Base-by-base conservation (phyloP, 805 yeast genomes). In the Kuraishia floccosa region DNA sequence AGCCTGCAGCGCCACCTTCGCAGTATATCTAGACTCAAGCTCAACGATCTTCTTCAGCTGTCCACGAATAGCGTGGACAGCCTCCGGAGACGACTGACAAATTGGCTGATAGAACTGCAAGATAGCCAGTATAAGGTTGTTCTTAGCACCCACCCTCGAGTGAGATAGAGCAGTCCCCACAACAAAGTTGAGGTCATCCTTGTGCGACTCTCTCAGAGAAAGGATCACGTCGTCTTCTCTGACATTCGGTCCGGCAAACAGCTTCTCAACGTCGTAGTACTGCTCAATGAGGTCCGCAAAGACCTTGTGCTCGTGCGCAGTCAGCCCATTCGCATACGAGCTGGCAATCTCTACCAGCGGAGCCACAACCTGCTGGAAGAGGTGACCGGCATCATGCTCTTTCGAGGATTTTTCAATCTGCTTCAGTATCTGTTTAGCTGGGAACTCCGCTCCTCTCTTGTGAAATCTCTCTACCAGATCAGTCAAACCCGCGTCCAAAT, bases 1-100 rank as follows among this genome's bases (percentile, higher is more conserved):
- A 2, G 97, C 96, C 57, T 84, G 86, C 50, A 91, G 65, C 17
- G 95, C 84, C 30, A 89, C 96, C 65, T 87, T 89, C 18, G 95
- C 89, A 23, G 95, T 76, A 6, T 84, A 73, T 52, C 96, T 79
- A 17, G 91, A 72, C 46, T 89, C 97, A 40, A 91, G 68, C 53
- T 83, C 91, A 32, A 87, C 94, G 44, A 93, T 65, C 34, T 72
- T 64, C 57, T 76, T 79, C 62, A 91, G 71, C 3, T 83, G 69
- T 10, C 68, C 72, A 42, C 83, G 75, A 50, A 91, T 68, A 39
- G 68, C 59, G 25, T 86, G 80, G 35, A 60, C 50, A 40, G 82
- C 73, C 24, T 69, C 71, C 3, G 86, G 73, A 31, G 80, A 68
- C 31, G 77, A 68, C 51, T 78, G 86, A 50, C 83, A 71, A 28